Conservation (phyloP, 768 basidiomycete genomes). For the Suillus spraguei region DNA sequence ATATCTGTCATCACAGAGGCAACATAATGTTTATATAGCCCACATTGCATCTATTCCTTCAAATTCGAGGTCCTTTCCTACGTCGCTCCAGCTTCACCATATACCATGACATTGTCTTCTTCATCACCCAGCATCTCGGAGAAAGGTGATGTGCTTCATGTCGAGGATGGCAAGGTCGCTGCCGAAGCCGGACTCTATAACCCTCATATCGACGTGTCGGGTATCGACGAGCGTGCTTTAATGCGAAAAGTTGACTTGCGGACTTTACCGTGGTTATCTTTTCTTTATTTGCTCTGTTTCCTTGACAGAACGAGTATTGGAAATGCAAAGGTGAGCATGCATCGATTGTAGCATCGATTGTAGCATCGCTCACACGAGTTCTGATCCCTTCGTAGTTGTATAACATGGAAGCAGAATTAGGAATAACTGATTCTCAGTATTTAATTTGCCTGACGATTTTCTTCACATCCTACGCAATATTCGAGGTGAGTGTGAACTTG, state of each 20-base stretch:
- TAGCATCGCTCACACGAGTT: background rate
- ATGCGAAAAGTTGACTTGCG: conserved; percentile 69
- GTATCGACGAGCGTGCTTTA: conserved; percentile 68
- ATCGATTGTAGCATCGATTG: conserved; percentile 11
- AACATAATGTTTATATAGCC: background rate
- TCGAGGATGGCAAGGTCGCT: conserved; percentile 11
- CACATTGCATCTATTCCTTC: background rate
- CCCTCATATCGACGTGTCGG: conserved; percentile 56
- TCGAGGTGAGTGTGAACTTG: conserved; percentile 48
- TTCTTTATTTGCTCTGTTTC: conserved; percentile 79
- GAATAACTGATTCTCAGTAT: conserved; percentile 68
- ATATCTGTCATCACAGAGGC: background rate
- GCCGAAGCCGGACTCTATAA: conserved; percentile 29
- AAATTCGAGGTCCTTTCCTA: background rate
- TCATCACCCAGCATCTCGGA: conserved; percentile 10
- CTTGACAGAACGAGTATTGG: conserved; percentile 60
- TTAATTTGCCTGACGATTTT: conserved; percentile 61
- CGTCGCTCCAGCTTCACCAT: background rate
- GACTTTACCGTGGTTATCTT: conserved; percentile 71
- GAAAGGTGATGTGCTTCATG: conserved; percentile 13
- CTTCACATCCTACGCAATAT: conserved; percentile 67
- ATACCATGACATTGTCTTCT: background rate
- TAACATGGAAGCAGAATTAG: conserved; percentile 55
- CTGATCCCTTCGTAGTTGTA: conserved; percentile 51
- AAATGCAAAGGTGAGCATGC: conserved; percentile 33